Evolutionary conservation across 106 monocot species (phyloP).

Genomic region (Platanthera zijinensis): DNA sequence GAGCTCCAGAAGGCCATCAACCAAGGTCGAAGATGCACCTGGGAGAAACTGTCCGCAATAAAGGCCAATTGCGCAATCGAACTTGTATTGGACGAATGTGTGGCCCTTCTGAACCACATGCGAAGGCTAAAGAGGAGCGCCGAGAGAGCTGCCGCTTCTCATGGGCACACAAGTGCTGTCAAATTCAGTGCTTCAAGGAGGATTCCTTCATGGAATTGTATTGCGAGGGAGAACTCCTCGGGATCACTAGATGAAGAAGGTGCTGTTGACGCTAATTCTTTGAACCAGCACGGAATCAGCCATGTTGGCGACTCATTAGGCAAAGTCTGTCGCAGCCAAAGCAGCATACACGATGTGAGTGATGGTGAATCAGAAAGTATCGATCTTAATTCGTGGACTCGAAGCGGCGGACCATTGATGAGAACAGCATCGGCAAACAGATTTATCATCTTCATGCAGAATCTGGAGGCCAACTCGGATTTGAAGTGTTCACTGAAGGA

Average conservation of each 20-base stretch:
- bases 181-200: slow-evolving; percentile 61
- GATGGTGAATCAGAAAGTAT: slow-evolving; percentile 80
- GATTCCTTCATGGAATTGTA: slow-evolving; percentile 93
- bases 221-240: slow-evolving; percentile 83
- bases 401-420: slow-evolving; percentile 81
- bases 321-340: neutral
- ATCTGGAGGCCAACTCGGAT: slow-evolving; percentile 31
- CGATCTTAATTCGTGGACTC: slow-evolving; percentile 79
- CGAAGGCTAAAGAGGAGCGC: slow-evolving; percentile 68
- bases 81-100: slow-evolving; percentile 84
- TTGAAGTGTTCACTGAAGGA: slow-evolving; percentile 20
- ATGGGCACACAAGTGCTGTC: slow-evolving; percentile 17
- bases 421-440: slow-evolving; percentile 70
- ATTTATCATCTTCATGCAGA: slow-evolving; percentile 70
- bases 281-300: slow-evolving; percentile 7
- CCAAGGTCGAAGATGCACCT: slow-evolving; percentile 89
- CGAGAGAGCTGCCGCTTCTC: slow-evolving; percentile 54
- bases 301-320: neutral
- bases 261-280: slow-evolving; percentile 17
- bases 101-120: slow-evolving; percentile 85
- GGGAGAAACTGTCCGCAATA: slow-evolving; percentile 97
- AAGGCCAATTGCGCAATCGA: slow-evolving; percentile 93
- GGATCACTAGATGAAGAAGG: slow-evolving; percentile 75
- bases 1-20: slow-evolving; percentile 90
- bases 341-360: slow-evolving; percentile 40